These are phyloP conservation scores for Daldinia decipiens DNA, from an alignment of 495 filamentous ascomycete genomes.

Conservation along the genomic window DNA sequence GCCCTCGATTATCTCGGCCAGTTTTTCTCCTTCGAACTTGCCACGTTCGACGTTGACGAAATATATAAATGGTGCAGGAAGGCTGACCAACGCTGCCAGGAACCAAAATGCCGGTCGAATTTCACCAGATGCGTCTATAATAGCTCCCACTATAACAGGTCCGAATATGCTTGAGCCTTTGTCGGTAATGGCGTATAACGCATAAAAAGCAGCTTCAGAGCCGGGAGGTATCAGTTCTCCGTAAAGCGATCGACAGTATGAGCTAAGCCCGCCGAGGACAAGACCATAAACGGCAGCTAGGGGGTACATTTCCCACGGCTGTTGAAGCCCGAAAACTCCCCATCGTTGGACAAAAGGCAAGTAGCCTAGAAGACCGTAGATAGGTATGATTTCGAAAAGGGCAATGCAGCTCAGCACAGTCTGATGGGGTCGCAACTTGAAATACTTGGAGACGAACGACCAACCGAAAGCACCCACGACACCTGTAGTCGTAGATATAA, in stretches of 20 bases:
- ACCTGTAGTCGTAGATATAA: constrained; percentile 84
- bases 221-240: constrained; percentile 93
- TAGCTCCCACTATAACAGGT: constrained; percentile 89
- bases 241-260: constrained; percentile 92
- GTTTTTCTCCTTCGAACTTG: constrained; percentile 75
- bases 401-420: constrained; percentile 91
- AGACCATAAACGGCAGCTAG: constrained; percentile 91
- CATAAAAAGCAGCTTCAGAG: constrained; percentile 95
- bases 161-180: constrained; percentile 96
- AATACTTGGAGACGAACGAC: constrained; percentile 74
- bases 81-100: constrained; percentile 79
- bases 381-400: constrained; percentile 89
- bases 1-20: constrained; percentile 74
- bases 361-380: constrained; percentile 92
- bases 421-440: constrained; percentile 76
- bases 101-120: constrained; percentile 96
- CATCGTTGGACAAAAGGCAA: constrained; percentile 79
- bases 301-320: constrained; percentile 97
- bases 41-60: constrained; percentile 92
- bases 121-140: constrained; percentile 88
- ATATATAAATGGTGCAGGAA: constrained; percentile 85
- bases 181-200: constrained; percentile 96
- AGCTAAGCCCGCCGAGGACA: constrained; percentile 90
- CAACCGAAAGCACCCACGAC: constrained; percentile 90
- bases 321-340: constrained; percentile 85